These are phyloP conservation scores for Lithocarpus polystachyus DNA, from an alignment of 306 rosid species.

Conservation along the genomic window DNA sequence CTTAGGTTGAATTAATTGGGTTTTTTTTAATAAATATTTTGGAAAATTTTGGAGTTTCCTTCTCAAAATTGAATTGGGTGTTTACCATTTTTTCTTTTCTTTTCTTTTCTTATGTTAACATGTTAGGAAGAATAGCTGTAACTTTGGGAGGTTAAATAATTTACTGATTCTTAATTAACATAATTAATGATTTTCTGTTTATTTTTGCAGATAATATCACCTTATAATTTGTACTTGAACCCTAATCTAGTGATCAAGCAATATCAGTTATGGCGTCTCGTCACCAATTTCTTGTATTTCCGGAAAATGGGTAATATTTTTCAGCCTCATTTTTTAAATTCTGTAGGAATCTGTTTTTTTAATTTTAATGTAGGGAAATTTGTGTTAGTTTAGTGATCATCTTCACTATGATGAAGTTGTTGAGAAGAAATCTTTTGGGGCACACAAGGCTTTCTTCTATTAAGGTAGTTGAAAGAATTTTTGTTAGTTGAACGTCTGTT, in stretches of 20 bases:
- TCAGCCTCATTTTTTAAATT: neutral
- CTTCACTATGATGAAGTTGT: too few species aligned
- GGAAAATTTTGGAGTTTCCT: neutral
- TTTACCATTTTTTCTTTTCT: neutral
- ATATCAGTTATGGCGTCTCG: slow-evolving; percentile 88
- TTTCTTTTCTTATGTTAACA: neutral
- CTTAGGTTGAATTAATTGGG: slow-evolving; percentile 1
- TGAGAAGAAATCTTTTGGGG: neutral
- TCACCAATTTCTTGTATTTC: slow-evolving; percentile 91
- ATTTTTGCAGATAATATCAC: slow-evolving; percentile 80
- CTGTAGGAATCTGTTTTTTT: too few species aligned
- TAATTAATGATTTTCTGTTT: neutral
- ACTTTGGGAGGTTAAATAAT: slow-evolving; percentile 1
- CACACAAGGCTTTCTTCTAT: neutral
- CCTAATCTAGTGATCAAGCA: slow-evolving; percentile 81
- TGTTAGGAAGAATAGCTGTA: neutral
- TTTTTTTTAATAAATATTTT: neutral
- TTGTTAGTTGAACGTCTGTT: neutral
- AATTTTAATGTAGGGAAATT: too few species aligned
- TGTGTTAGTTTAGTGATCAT: too few species aligned
- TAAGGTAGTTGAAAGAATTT: neutral
- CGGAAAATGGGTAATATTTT: slow-evolving; percentile 73
- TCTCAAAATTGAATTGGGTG: neutral
- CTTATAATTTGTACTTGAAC: slow-evolving; percentile 80
- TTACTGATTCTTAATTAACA: slow-evolving; percentile 2